phyloP scores from a whole-genome alignment of 495 filamentous ascomycete genomes.

The Aspergillus coremiiformis region DNA sequence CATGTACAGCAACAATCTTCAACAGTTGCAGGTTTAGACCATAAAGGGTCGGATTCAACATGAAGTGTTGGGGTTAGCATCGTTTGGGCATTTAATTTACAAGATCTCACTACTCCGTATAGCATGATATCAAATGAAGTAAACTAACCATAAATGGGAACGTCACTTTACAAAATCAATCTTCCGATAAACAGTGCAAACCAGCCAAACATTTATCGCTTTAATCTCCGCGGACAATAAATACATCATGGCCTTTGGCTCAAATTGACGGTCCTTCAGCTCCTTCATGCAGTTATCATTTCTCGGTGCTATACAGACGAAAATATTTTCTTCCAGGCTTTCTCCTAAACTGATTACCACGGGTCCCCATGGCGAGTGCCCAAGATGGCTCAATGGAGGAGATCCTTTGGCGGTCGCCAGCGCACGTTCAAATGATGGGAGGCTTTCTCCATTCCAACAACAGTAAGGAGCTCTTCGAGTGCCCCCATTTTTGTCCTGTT shows the following conservation, averaged over 20 bases:
- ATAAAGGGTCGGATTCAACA: conserved; percentile 28
- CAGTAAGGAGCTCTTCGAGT: conserved; percentile 22
- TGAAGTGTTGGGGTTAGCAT: conserved; percentile 15
- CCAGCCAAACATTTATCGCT: conserved; percentile 26
- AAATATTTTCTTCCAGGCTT: not conserved
- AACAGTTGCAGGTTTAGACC: conserved; percentile 22
- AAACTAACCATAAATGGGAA: no score
- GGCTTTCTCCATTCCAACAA: conserved; percentile 46
- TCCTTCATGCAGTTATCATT: no score
- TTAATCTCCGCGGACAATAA: conserved; percentile 14
- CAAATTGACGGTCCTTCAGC: not conserved
- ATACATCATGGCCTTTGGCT: no score
- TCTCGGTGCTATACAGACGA: no score
- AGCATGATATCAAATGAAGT: no score
- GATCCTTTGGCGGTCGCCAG: conserved; percentile 64
- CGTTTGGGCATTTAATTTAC: not conserved
- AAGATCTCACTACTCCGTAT: no score
- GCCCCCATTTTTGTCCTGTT: not conserved
- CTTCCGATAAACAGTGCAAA: conserved; percentile 34
- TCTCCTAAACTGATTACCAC: not conserved
- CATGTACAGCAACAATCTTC: conserved; percentile 16
- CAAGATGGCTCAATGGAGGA: conserved; percentile 66
- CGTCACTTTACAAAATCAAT: no score
- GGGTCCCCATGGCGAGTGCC: conserved; percentile 22
- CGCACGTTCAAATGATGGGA: conserved; percentile 51